Percentiles rank a stretch among this genome's conserved stretches.
phyloP scores from a whole-genome alignment of 2,329 filamentous ascomycete genomes.

The Claviceps maximensis region DNA sequence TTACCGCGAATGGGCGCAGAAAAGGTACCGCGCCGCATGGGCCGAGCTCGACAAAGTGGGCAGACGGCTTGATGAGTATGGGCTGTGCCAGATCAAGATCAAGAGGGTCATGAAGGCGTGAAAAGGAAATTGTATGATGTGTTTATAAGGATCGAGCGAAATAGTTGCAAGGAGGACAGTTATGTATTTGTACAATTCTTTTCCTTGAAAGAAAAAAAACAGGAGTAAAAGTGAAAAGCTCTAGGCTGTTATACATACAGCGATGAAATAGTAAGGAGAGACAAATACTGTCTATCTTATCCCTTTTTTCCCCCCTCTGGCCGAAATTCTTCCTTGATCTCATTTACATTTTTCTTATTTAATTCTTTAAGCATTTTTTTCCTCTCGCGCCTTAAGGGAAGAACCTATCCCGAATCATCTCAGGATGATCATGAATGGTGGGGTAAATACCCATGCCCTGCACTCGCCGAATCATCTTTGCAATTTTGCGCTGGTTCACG shows the following conservation, averaged over 20 bases:
- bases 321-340: not conserved
- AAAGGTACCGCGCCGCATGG: slow-evolving; percentile 58
- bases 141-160: slow-evolving; percentile 12
- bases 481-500: slow-evolving; percentile 84
- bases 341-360: not conserved
- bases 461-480: slow-evolving; percentile 79
- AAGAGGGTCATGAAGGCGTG: slow-evolving; percentile 34
- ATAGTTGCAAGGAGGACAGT: not conserved
- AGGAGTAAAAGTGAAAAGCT: slow-evolving; percentile 8
- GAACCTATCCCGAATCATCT: slow-evolving; percentile 46
- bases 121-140: slow-evolving; percentile 14
- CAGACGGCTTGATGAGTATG: slow-evolving; percentile 28
- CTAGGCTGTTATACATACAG: slow-evolving; percentile 23
- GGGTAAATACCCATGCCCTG: slow-evolving; percentile 88
- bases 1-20: slow-evolving; percentile 62
- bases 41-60: slow-evolving; percentile 44
- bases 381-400: slow-evolving; percentile 14
- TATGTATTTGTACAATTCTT: slow-evolving; percentile 15
- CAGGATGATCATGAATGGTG: slow-evolving; percentile 78
- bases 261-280: not conserved
- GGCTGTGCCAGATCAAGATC: slow-evolving; percentile 36
- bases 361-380: no score
- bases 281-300: not conserved
- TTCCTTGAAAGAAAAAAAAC: slow-evolving; percentile 14
- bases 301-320: not conserved